Conservation (phyloP, 75 land plant genomes). For the Picea glauca region DNA sequence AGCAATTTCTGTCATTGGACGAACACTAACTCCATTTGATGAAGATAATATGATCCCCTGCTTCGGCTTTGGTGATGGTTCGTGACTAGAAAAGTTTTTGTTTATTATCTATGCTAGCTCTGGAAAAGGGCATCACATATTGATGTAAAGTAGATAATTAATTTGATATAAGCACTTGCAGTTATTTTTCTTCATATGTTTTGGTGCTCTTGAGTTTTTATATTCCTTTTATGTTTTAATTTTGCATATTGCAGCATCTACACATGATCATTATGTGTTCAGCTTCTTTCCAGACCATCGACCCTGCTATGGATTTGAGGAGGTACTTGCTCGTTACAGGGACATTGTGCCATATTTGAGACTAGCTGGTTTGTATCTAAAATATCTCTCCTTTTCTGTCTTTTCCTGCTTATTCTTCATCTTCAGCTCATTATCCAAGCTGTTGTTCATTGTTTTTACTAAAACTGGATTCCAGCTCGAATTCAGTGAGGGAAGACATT, state of each 20-base stretch:
- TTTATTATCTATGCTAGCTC: neutral
- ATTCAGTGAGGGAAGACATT: no score
- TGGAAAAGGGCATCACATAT: neutral
- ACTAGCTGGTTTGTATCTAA: slow-evolving; percentile 55
- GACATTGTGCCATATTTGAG: slow-evolving; percentile 60
- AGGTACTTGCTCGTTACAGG: slow-evolving; percentile 64
- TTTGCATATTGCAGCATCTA: slow-evolving; percentile 41
- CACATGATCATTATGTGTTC: slow-evolving; percentile 76
- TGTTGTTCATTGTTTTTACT: neutral
- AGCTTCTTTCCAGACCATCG: slow-evolving; percentile 75
- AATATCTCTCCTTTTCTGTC: neutral
- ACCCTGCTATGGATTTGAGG: slow-evolving; percentile 74
- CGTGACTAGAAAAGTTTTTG: neutral
- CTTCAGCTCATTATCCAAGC: neutral
- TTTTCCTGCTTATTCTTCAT: neutral
- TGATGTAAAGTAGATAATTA: slow-evolving; percentile 1
- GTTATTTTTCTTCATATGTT: neutral
- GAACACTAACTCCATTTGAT: slow-evolving; percentile 78
- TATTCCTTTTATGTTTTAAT: neutral
- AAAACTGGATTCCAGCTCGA: no score
- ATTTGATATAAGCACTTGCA: neutral
- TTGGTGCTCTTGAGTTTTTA: neutral
- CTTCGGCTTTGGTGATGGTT: slow-evolving; percentile 93
- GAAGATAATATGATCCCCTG: slow-evolving; percentile 91
- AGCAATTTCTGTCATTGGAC: slow-evolving; percentile 84